phyloP scores from a whole-genome alignment of 1,284 basidiomycete species.

The Marasmius tenuissimus region DNA sequence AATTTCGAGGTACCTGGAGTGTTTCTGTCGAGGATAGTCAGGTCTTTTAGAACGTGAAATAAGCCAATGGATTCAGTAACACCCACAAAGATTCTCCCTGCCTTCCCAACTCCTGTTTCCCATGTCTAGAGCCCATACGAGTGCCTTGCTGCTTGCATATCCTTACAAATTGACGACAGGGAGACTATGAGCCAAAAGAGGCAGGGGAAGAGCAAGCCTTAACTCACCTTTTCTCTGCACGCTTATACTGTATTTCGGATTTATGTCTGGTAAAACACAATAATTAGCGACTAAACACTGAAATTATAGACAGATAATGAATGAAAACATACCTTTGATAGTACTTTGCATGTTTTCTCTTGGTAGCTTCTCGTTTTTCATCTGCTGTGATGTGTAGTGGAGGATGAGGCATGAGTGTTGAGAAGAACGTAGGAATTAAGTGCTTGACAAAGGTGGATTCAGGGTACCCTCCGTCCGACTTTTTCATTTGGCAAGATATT shows the following conservation, averaged over 20 bases:
- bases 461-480: background rate
- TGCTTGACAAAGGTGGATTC: background rate
- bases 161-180: too few relatives aligned
- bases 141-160: too few relatives aligned
- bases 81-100: too few relatives aligned
- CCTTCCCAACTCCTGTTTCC: too few relatives aligned
- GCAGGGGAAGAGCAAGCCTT: background rate
- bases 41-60: too few relatives aligned
- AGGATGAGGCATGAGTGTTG: background rate
- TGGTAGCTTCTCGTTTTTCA: background rate
- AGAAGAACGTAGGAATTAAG: background rate
- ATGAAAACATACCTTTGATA: background rate
- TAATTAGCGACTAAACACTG: too few relatives aligned
- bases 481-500: conserved; percentile 15
- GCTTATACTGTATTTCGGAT: background rate
- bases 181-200: too few relatives aligned
- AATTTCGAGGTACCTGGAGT: too few relatives aligned
- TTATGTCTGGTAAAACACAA: background rate
- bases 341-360: background rate
- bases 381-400: background rate
- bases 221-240: background rate
- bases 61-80: too few relatives aligned
- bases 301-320: too few relatives aligned
- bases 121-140: too few relatives aligned
- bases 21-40: too few relatives aligned